Base-by-base conservation (phyloP, 495 filamentous ascomycete genomes). In the Aspergillus egyptiacus region DNA sequence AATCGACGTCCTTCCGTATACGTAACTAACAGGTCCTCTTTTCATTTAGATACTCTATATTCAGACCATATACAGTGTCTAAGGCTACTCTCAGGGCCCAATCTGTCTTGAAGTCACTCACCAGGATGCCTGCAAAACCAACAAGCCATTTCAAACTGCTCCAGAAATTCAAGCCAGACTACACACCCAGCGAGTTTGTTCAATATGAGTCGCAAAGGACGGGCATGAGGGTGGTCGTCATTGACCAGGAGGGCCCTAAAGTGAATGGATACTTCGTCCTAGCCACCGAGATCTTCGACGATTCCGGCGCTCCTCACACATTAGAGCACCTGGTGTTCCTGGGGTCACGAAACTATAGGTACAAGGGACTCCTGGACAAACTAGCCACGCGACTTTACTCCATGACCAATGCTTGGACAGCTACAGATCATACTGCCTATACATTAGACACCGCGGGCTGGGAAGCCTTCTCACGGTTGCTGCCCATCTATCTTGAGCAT, bases 321-420 rank as follows among this genome's bases (percentile, higher is more conserved):
- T 73, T 99, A 22, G 93, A 99, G 72, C 93, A 99, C 72, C 72
- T 99, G 9, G 80, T 88, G 56, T 99, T 99, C 64, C 97, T 97
- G 93, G 93, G 93, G 8, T 97, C 93, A 20, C 90, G 87, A 63
- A 90, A 78, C 65, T 97, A 94, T 70, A 79, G 75, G 28, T 98
- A 96, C 68, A 96, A 96, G 63, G 93, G 94, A 1, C 78, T 97
- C 18, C 73, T 99, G 10, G 93, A 97, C 64, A 95, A 91, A 69
- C 77, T 97, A 46, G 89, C 94, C 9, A 91, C 87, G 8, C 79
- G 93, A 46, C 87, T 90, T 1, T 99, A 97, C 67, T 95, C 91
- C 13, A 78, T 75, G 52, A 99, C 91, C 25, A 99, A 99, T 68
- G 93, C 93, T 1, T 97, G 89, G 89, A 99, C 93, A 6, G 74